phyloP scores from a whole-genome alignment of 805 yeast genomes.

The Blastobotrys muscicola region DNA sequence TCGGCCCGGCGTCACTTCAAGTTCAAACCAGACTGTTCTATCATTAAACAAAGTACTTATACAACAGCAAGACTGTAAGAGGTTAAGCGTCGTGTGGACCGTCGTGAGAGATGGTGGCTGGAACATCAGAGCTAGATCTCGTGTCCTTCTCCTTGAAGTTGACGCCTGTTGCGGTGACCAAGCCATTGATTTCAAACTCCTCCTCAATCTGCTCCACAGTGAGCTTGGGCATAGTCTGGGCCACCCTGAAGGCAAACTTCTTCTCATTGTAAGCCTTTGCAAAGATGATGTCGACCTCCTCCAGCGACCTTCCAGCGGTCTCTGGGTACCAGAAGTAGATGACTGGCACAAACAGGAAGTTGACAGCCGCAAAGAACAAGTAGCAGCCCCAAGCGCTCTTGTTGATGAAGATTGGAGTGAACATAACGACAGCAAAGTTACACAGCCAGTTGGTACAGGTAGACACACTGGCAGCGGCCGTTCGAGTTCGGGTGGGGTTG shows the following conservation, averaged over 20 bases:
- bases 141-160: background rate
- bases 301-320: constrained; percentile 66
- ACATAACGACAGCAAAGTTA: constrained; percentile 59
- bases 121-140: too few species aligned
- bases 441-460: constrained; percentile 59
- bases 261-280: constrained; percentile 53
- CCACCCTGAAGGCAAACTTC: constrained; percentile 53
- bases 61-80: too few species aligned
- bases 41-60: too few species aligned
- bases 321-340: constrained; percentile 66
- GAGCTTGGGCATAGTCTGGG: constrained; percentile 51
- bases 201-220: constrained; percentile 48
- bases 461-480: constrained; percentile 45
- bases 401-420: constrained; percentile 47
- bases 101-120: too few species aligned
- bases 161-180: constrained; percentile 21
- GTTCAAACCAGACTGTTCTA: too few species aligned
- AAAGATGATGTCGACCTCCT: constrained; percentile 52
- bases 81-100: too few species aligned
- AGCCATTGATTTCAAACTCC: constrained; percentile 50
- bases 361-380: constrained; percentile 57
- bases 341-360: constrained; percentile 50
- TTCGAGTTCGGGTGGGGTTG: constrained; percentile 19
- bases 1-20: too few species aligned
- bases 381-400: constrained; percentile 51